phyloP scores from a whole-genome alignment of 1,284 basidiomycete species.

The Wallemia ichthyophaga region DNA sequence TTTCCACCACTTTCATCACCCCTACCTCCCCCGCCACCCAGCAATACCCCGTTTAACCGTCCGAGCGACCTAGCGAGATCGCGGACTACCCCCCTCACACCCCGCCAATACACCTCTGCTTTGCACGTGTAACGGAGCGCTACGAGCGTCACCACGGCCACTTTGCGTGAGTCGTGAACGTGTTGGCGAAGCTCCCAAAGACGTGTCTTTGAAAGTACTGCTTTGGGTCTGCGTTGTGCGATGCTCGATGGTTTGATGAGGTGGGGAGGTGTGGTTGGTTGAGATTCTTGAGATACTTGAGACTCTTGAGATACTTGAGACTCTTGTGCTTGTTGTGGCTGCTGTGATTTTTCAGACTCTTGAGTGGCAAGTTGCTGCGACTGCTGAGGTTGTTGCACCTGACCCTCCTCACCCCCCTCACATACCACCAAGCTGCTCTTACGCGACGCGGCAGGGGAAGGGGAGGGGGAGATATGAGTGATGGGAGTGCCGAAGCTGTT shows the following conservation, averaged over 20 bases:
- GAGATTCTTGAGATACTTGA: no score
- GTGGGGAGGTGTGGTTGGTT: no score
- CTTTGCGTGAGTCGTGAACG: neutral
- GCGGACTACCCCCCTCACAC: neutral
- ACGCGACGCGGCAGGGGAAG: neutral
- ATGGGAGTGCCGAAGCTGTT: neutral
- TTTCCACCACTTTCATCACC: no score
- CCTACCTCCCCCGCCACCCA: neutral
- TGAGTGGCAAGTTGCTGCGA: no score
- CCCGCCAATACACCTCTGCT: neutral
- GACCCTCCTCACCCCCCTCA: constrained; percentile 5
- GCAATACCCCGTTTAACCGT: neutral
- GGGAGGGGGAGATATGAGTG: neutral
- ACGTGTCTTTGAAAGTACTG: neutral
- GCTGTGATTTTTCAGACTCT: no score
- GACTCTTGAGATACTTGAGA: no score
- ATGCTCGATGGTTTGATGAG: neutral
- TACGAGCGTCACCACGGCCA: neutral
- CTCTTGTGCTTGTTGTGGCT: no score
- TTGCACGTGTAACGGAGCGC: neutral
- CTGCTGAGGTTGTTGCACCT: neutral
- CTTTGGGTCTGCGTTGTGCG: neutral
- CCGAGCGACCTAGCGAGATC: neutral
- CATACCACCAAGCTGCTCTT: constrained; percentile 1
- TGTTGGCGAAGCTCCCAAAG: neutral